phyloP scores from a whole-genome alignment of 1,284 basidiomycete species.

The Wallemia hederae region DNA sequence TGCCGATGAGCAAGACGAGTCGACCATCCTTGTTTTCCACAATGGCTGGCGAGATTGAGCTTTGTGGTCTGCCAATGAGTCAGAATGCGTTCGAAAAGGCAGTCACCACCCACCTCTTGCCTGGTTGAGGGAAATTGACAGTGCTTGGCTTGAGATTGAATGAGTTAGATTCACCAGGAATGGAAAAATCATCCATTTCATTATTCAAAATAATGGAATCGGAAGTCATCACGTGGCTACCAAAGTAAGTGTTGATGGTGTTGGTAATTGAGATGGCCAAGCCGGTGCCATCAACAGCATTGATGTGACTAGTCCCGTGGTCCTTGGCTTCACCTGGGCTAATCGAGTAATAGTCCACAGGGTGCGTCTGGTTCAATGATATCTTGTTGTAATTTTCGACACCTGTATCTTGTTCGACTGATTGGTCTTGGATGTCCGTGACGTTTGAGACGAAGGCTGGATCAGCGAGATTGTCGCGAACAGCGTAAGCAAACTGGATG shows the following conservation, averaged over 20 bases:
- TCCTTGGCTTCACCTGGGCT: neutral
- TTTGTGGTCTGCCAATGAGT: neutral
- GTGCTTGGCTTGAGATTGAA: constrained; percentile 64
- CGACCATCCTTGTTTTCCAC: constrained; percentile 39
- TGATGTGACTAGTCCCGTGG: constrained; percentile 30
- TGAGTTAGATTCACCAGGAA: constrained; percentile 42
- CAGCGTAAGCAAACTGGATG: neutral
- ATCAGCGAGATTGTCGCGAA: neutral
- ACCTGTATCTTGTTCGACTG: neutral
- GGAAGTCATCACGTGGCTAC: constrained; percentile 53
- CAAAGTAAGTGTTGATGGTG: constrained; percentile 63
- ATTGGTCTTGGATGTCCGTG: neutral
- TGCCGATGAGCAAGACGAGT: constrained; percentile 44
- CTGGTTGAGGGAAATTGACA: constrained; percentile 58
- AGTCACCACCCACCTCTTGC: constrained; percentile 39
- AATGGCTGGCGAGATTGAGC: neutral
- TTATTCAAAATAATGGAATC: constrained; percentile 65
- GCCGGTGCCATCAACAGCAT: constrained; percentile 46
- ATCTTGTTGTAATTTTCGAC: neutral
- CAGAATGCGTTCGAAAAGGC: neutral
- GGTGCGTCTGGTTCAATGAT: neutral
- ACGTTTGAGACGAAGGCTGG: neutral
- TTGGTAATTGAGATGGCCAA: constrained; percentile 61
- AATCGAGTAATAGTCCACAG: neutral
- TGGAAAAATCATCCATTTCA: constrained; percentile 76